A percentile compares a stretch with the other conserved stretches of the same genome.
Conservation (phyloP, 257 asterid genomes). For the Capsicum rhomboideum region DNA sequence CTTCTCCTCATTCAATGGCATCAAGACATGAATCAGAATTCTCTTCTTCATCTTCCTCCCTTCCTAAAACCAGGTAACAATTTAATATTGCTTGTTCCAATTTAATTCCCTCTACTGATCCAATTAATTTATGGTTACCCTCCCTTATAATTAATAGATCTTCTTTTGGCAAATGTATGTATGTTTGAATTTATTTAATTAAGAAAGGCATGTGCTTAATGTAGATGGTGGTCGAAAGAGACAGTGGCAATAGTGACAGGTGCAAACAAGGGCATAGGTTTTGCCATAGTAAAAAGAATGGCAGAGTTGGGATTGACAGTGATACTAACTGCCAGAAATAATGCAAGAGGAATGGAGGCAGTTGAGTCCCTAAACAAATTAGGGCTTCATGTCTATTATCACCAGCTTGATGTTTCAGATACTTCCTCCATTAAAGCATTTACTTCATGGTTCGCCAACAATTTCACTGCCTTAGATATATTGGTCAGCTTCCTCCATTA, state of each 20-base stretch:
- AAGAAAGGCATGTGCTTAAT: not conserved
- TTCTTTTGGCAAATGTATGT: not conserved
- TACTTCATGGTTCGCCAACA: conserved; percentile 40
- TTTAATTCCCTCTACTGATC: not conserved
- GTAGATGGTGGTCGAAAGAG: conserved; percentile 81
- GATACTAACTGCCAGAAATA: conserved; percentile 65
- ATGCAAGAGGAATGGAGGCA: conserved; percentile 42
- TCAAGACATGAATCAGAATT: conserved; percentile 13
- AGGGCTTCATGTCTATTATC: conserved; percentile 44
- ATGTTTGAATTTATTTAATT: too few species aligned
- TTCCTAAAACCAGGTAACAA: conserved; percentile 28
- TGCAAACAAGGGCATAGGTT: conserved; percentile 74
- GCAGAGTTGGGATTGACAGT: conserved; percentile 67
- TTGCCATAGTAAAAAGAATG: conserved; percentile 42
- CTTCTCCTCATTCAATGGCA: conserved; percentile 3
- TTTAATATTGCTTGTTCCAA: not conserved
- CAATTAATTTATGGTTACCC: not conserved
- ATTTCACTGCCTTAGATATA: conserved; percentile 50
- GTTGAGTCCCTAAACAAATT: conserved; percentile 21
- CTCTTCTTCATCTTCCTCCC: conserved; percentile 16
- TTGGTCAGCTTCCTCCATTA: conserved; percentile 30
- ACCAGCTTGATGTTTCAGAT: conserved; percentile 55
- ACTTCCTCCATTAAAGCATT: conserved; percentile 37
- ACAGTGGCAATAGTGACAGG: conserved; percentile 77
- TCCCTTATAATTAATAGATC: too few species aligned